A percentile compares a stretch with the other conserved stretches of the same genome.
phyloP scores from a whole-genome alignment of 1,284 basidiomycete species.

The Gymnopus androsaceus region DNA sequence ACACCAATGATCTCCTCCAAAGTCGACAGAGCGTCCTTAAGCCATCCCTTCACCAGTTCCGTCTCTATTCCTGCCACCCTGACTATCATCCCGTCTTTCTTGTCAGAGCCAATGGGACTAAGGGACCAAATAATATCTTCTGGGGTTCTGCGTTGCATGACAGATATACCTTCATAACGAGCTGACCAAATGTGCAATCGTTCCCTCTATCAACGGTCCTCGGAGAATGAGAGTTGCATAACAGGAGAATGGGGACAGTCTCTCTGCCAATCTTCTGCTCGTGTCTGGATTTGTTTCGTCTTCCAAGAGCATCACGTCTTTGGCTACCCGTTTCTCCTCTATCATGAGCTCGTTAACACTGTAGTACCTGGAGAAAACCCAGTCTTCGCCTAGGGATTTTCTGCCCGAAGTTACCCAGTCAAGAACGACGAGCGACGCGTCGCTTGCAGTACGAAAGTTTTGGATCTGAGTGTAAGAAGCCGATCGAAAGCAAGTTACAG shows the following conservation, averaged over 20 bases:
- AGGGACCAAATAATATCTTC: conserved; percentile 79
- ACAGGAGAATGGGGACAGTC: conserved; percentile 77
- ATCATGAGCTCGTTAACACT: conserved; percentile 85
- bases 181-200: conserved; percentile 48
- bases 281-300: conserved; percentile 30
- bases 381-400: conserved; percentile 78
- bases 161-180: conserved; percentile 57
- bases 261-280: conserved; percentile 54
- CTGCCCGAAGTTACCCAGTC: conserved; percentile 92
- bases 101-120: conserved; percentile 46
- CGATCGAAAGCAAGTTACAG: conserved; percentile 88
- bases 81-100: conserved; percentile 54
- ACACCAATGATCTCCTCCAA: conserved; percentile 59
- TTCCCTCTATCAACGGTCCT: conserved; percentile 55
- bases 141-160: conserved; percentile 59
- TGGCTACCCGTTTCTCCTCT: conserved; percentile 62
- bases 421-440: conserved; percentile 71
- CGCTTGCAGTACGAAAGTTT: conserved; percentile 62
- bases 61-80: conserved; percentile 74
- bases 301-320: conserved; percentile 79
- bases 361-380: conserved; percentile 85
- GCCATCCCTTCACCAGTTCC: conserved; percentile 72
- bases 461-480: conserved; percentile 84
- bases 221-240: conserved; percentile 82
- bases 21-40: conserved; percentile 50